phyloP scores from a whole-genome alignment of 148 eudicot genomes.

The Simmondsia chinensis region DNA sequence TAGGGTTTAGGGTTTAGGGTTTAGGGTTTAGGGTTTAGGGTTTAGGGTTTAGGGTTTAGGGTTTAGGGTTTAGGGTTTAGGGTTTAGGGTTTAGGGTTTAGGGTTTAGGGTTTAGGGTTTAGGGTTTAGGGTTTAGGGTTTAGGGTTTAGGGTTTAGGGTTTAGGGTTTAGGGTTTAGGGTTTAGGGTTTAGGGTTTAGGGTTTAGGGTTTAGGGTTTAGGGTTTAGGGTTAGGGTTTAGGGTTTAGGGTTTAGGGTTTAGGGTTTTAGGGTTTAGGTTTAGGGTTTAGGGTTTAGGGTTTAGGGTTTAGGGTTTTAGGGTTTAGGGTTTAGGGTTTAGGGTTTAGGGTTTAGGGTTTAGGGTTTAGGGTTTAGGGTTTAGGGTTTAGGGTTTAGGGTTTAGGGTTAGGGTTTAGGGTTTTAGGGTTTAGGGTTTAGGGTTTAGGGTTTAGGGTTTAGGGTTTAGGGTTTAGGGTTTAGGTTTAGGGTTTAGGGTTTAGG shows the following conservation, averaged over 20 bases:
- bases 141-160: slow-evolving; percentile 16
- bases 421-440: slow-evolving; percentile 20
- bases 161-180: slow-evolving; percentile 17
- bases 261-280: slow-evolving; percentile 13
- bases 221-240: slow-evolving; percentile 15
- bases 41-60: slow-evolving; percentile 11
- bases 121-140: slow-evolving; percentile 19
- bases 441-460: slow-evolving; percentile 17
- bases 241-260: slow-evolving; percentile 16
- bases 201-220: slow-evolving; percentile 14
- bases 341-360: slow-evolving; percentile 18
- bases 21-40: slow-evolving; percentile 16
- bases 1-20: slow-evolving; percentile 20
- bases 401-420: slow-evolving; percentile 20
- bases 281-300: slow-evolving; percentile 15
- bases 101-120: slow-evolving; percentile 17
- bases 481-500: slow-evolving; percentile 5
- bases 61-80: slow-evolving; percentile 11
- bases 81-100: slow-evolving; percentile 20
- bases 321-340: slow-evolving; percentile 15
- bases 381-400: slow-evolving; percentile 21
- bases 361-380: slow-evolving; percentile 20
- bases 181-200: slow-evolving; percentile 15
- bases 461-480: slow-evolving; percentile 6
- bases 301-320: slow-evolving; percentile 19